Conservation (phyloP, 2,329 filamentous ascomycete species). For the Claviceps capensis region DNA sequence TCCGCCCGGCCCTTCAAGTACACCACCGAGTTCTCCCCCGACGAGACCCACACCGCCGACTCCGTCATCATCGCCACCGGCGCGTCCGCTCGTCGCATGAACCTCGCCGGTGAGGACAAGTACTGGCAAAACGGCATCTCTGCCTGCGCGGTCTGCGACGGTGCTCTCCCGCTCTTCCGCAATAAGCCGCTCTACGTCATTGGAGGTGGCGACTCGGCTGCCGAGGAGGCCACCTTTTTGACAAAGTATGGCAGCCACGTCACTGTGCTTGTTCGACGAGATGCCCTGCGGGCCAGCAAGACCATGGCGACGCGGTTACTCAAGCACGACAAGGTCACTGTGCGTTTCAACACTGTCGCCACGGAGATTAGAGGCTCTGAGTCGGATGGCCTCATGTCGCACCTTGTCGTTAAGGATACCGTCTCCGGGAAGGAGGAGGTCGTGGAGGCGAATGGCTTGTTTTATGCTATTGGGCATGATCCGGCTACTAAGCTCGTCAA, state of each 20-base stretch:
- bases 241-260: conserved; percentile 96
- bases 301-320: conserved; percentile 83
- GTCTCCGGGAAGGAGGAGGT: conserved; percentile 64
- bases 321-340: conserved; percentile 76
- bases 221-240: conserved; percentile 93
- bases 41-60: conserved; percentile 76
- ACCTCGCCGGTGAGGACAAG: conserved; percentile 76
- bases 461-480: conserved; percentile 96
- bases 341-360: conserved; percentile 72
- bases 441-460: conserved; percentile 82
- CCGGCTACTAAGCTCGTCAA: conserved; percentile 85
- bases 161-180: conserved; percentile 91
- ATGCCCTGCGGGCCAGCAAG: conserved; percentile 74
- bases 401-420: conserved; percentile 71
- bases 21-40: conserved; percentile 80
- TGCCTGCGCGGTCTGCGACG: conserved; percentile 94
- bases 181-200: conserved; percentile 94
- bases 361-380: conserved; percentile 75
- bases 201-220: conserved; percentile 89
- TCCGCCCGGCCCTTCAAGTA: conserved; percentile 78
- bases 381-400: conserved; percentile 68
- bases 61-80: conserved; percentile 89
- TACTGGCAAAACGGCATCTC: conserved; percentile 98
- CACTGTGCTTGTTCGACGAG: conserved; percentile 80
- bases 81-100: conserved; percentile 74